These are phyloP conservation scores for Gossypium gossypioides DNA, from an alignment of 441 rosid species.

Conservation along the genomic window DNA sequence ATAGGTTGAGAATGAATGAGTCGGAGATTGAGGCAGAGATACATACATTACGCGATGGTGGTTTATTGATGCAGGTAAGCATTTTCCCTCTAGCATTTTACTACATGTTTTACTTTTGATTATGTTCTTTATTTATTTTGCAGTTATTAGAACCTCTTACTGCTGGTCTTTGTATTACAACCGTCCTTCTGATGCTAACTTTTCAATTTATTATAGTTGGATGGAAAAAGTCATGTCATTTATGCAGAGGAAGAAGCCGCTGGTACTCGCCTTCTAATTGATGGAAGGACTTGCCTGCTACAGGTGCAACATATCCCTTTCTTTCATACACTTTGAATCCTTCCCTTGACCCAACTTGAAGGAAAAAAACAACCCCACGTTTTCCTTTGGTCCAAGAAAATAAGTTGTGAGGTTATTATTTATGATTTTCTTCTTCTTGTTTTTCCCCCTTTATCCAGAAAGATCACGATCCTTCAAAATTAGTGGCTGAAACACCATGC, in stretches of 20 bases:
- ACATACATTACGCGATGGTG: slow-evolving; percentile 98
- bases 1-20: slow-evolving; percentile 73
- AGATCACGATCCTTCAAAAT: slow-evolving; percentile 98
- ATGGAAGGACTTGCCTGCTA: slow-evolving; percentile 98
- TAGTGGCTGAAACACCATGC: slow-evolving; percentile 99
- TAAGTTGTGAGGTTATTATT: slow-evolving; percentile 12
- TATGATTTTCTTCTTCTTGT: slow-evolving; percentile 13
- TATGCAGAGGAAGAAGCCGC: slow-evolving; percentile 99
- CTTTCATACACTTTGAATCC: neutral
- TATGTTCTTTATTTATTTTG: neutral
- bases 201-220: slow-evolving; percentile 51
- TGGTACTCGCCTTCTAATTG: slow-evolving; percentile 98
- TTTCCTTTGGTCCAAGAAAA: neutral
- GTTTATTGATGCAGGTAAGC: slow-evolving; percentile 96
- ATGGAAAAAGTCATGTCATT: slow-evolving; percentile 98
- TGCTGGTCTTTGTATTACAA: neutral
- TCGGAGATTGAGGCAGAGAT: slow-evolving; percentile 96
- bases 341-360: neutral
- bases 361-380: neutral
- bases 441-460: slow-evolving; percentile 29
- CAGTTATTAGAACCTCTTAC: neutral
- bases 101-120: neutral
- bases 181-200: slow-evolving; percentile 4
- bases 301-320: slow-evolving; percentile 41
- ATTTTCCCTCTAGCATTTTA: slow-evolving; percentile 5